phyloP scores from a whole-genome alignment of 2,329 filamentous ascomycete genomes.

The Aspergillus sergii region DNA sequence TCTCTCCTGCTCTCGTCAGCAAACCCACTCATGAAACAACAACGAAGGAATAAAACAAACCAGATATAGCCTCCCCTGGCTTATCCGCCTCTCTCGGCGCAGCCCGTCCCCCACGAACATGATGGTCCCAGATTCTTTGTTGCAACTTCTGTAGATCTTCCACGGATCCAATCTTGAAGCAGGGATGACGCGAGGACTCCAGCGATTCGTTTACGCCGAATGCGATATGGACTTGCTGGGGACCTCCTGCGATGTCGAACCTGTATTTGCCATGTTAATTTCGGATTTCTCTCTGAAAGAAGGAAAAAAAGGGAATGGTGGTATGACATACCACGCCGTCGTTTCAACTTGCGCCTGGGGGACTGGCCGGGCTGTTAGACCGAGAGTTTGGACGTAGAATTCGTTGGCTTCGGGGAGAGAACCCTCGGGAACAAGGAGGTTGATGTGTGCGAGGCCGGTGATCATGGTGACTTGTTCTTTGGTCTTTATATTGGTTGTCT shows the following conservation, averaged over 20 bases:
- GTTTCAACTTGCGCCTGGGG: conserved; percentile 54
- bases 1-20: conserved; percentile 43
- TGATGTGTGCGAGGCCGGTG: conserved; percentile 59
- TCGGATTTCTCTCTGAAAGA: conserved; percentile 16
- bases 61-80: conserved; percentile 53
- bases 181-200: conserved; percentile 57
- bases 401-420: conserved; percentile 55
- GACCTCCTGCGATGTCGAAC: conserved; percentile 59
- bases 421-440: conserved; percentile 58
- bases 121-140: conserved; percentile 56
- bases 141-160: conserved; percentile 55
- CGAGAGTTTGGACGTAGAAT: conserved; percentile 61
- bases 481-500: neutral
- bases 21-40: neutral
- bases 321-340: conserved; percentile 54
- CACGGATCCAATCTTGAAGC: conserved; percentile 55
- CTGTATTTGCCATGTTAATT: conserved; percentile 16
- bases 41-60: conserved; percentile 26
- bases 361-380: conserved; percentile 55
- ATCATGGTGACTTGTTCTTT: conserved; percentile 44
- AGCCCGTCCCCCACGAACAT: conserved; percentile 49
- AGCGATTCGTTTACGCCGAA: conserved; percentile 44
- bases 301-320: neutral
- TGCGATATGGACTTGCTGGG: conserved; percentile 61
- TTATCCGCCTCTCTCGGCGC: conserved; percentile 59